phyloP scores from a whole-genome alignment of 768 basidiomycete species.

The Saitozyma podzolica region DNA sequence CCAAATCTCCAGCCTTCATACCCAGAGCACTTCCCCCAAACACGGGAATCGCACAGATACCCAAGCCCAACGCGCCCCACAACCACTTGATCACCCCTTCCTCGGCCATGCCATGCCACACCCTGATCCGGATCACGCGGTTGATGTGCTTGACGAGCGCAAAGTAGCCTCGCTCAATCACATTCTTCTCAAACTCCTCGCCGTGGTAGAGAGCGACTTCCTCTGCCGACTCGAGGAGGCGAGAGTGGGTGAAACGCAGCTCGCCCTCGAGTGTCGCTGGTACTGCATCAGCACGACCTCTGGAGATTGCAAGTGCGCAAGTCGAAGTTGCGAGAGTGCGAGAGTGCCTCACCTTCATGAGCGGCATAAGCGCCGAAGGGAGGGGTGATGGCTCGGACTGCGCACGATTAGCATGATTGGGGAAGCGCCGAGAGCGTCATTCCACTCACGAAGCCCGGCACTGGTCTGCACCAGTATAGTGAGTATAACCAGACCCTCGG shows the following conservation, averaged over 20 bases:
- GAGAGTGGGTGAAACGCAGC: conserved; percentile 86
- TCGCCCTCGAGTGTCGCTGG: conserved; percentile 79
- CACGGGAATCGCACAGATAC: conserved; percentile 88
- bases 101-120: conserved; percentile 89
- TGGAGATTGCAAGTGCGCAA: neutral
- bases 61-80: conserved; percentile 92
- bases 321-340: neutral
- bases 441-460: conserved; percentile 71
- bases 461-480: conserved; percentile 81
- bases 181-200: conserved; percentile 83
- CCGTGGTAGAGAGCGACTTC: conserved; percentile 78
- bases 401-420: conserved; percentile 1
- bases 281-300: neutral
- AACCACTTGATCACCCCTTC: conserved; percentile 92
- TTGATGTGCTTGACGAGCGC: conserved; percentile 82
- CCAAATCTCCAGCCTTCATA: conserved; percentile 65
- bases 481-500: conserved; percentile 80
- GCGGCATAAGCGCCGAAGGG: conserved; percentile 90
- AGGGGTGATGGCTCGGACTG: conserved; percentile 85
- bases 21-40: conserved; percentile 81
- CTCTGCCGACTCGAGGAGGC: conserved; percentile 72
- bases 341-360: conserved; percentile 52
- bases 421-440: no score
- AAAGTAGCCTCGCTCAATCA: conserved; percentile 85
- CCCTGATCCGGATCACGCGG: conserved; percentile 70